Evolutionary conservation across 352 stramenopile genomes (phyloP), one percentile per base, ranked within the genome.

Genomic region (Phytopythium cucurbitacearum): DNA sequence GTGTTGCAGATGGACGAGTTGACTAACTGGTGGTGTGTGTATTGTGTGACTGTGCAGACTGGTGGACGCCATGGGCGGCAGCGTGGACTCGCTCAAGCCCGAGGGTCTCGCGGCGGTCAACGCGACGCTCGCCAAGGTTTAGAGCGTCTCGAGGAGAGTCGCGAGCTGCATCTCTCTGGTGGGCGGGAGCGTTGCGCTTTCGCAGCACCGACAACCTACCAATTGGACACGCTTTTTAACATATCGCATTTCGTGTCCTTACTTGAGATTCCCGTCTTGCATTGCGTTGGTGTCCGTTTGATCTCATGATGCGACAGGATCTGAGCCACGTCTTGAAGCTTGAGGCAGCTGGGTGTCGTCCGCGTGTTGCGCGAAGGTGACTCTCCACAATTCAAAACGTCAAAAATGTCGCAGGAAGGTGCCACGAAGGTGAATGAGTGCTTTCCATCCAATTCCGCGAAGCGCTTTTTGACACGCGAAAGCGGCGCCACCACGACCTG

Each of bases 51-150:
- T 28, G 21, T 2, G 21, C 21, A 28, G 21, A 28, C 77, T 91
- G 9, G 78, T 90, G 48, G 60, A 78, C 15, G 80, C 73, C 21
- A 78, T 85, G 38, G 80, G 79, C 40, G 73, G 71, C 33, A 57
- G 57, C 8, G 50, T 51, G 21, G 80, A 91, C 51, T 58, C 65
- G 41, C 63, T 90, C 55, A 71, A 91, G 33, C 62, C 74, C 4
- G 75, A 65, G 4, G 82, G 77, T 13, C 54, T 92, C 32, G 52
- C 65, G 45, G 67, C 82, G 51, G 77, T 90, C 53, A 67, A 68
- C 28, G 73, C 60, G 39, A 64, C 62, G 37, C 62, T 79, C 16
- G 65, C 67, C 51, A 83, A 83, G 62, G 56, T 83, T n/a, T 79
- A 67, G 58, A 51, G 2, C 21, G 21, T 28, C 21, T 28, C 21